Percentiles rank a stretch among this genome's conserved stretches.
phyloP scores from a whole-genome alignment of 192 early-diverging fungal genomes.

The Coemansia sp. region DNA sequence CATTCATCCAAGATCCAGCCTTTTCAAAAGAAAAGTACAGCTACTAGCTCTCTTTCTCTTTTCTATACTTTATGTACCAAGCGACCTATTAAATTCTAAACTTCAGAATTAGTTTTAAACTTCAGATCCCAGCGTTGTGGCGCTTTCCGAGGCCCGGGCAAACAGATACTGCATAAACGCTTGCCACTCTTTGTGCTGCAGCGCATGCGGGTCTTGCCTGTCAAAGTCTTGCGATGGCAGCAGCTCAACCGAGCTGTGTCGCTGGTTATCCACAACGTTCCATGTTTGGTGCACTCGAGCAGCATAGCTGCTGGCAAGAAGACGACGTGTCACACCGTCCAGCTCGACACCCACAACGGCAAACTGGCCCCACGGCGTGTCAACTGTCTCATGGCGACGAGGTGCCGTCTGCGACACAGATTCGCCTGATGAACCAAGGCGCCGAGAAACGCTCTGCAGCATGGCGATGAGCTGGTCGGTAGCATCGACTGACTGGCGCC shows the following conservation, averaged over 20 bases:
- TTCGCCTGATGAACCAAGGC: slow-evolving; percentile 13
- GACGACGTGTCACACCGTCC: slow-evolving; percentile 16
- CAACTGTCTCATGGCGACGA: slow-evolving; percentile 21
- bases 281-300: slow-evolving; percentile 32
- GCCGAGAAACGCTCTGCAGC: slow-evolving; percentile 8
- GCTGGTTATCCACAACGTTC: slow-evolving; percentile 35
- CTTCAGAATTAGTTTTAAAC: neutral
- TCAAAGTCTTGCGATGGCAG: slow-evolving; percentile 8
- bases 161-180: neutral
- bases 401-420: neutral
- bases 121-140: neutral
- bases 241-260: slow-evolving; percentile 37
- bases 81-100: no score
- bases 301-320: slow-evolving; percentile 6
- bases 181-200: neutral
- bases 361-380: slow-evolving; percentile 15
- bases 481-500: slow-evolving; percentile 9
- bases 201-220: neutral
- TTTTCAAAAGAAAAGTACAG: slow-evolving; percentile 76
- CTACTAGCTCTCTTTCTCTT: neutral
- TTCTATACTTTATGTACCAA: slow-evolving; percentile 2
- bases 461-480: neutral
- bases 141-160: neutral
- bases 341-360: slow-evolving; percentile 21
- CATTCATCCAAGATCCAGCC: slow-evolving; percentile 93